A percentile compares a stretch with the other conserved stretches of the same genome.
Evolutionary conservation across 2,329 filamentous ascomycete genomes (phyloP).

Genomic region (Trichoderma brevicompactum): DNA sequence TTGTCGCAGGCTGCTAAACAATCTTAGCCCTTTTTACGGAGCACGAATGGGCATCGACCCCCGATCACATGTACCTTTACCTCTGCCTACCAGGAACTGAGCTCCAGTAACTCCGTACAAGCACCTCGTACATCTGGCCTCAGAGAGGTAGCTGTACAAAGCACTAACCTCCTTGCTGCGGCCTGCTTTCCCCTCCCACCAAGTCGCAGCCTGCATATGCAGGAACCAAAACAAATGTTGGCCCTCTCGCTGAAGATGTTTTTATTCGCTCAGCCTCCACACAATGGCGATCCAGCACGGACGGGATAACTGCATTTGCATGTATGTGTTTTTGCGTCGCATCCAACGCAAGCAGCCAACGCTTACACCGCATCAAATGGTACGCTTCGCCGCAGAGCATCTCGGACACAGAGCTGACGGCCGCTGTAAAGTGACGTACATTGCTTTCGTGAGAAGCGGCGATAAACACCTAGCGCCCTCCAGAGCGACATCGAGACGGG

Average conservation of each 20-base stretch:
- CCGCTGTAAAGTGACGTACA: conserved; percentile 8
- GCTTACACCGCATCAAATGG: neutral
- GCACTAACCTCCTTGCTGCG: neutral
- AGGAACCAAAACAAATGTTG: conserved; percentile 21
- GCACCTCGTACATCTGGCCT: neutral
- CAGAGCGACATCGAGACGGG: neutral
- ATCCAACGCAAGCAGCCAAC: neutral
- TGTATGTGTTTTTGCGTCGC: neutral
- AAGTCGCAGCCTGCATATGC: conserved; percentile 16
- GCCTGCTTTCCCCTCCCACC: conserved; percentile 10
- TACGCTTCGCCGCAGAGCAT: neutral
- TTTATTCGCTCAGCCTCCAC: conserved; percentile 27
- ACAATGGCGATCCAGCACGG: neutral
- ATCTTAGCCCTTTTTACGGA: too few relatives aligned
- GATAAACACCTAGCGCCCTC: conserved; percentile 17
- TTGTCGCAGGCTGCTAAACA: too few relatives aligned
- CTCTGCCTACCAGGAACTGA: too few relatives aligned
- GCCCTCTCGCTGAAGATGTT: neutral
- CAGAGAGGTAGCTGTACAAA: neutral
- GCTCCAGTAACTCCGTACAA: too few relatives aligned
- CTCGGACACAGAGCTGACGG: conserved; percentile 14
- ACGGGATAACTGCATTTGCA: neutral
- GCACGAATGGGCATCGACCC: too few relatives aligned
- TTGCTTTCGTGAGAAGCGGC: neutral
- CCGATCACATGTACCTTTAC: too few relatives aligned